Conservation (phyloP, 495 filamentous ascomycete species). For the Penicillium pulvis region DNA sequence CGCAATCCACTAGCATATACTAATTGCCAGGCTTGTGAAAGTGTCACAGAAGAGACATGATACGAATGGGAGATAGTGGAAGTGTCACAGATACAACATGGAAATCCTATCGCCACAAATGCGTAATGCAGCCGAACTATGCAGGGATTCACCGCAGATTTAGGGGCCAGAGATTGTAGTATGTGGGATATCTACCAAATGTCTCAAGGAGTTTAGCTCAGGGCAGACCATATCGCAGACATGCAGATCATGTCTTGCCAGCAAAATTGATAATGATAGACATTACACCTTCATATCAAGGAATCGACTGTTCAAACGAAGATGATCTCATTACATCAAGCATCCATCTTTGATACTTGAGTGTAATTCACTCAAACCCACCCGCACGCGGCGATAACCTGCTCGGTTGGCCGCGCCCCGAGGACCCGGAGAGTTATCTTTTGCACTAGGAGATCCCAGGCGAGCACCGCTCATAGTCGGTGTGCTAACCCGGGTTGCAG, state of each 20-base stretch:
- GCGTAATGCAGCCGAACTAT: no score
- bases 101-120: no score
- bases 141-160: no score
- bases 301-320: background rate
- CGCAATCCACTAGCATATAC: no score
- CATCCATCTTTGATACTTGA: slow-evolving; percentile 90
- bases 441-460: slow-evolving; percentile 33
- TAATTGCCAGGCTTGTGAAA: no score
- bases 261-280: background rate
- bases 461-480: slow-evolving; percentile 39
- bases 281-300: background rate
- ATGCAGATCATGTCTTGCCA: background rate
- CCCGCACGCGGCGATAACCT: slow-evolving; percentile 65
- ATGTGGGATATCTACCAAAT: no score
- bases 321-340: slow-evolving; percentile 65
- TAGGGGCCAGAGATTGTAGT: no score
- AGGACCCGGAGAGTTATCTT: slow-evolving; percentile 19
- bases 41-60: no score
- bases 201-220: no score
- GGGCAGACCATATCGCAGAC: no score
- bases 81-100: no score
- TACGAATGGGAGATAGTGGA: no score
- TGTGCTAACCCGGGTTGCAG: slow-evolving; percentile 21
- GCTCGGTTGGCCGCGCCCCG: slow-evolving; percentile 37
- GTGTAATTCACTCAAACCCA: slow-evolving; percentile 82